Percentiles rank a stretch among this genome's conserved stretches.
These are phyloP conservation scores for Wilhelminamyces savonicus DNA, from an alignment of 805 yeast species.

Conservation along the genomic window DNA sequence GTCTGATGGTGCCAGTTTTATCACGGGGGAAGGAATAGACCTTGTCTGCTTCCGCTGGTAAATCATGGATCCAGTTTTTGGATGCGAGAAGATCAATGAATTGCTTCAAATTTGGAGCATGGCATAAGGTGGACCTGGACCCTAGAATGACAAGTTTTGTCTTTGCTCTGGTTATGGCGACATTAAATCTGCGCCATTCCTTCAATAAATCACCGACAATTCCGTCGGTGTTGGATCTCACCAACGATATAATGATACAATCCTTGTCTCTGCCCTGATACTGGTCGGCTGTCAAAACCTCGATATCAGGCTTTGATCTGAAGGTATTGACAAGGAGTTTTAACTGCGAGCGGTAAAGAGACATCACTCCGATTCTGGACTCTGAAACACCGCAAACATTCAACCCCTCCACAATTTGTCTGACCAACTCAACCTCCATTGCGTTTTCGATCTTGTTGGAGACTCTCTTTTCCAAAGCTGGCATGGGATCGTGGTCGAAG, in stretches of 20 bases:
- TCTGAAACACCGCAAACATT: slow-evolving; percentile 53
- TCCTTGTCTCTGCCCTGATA: slow-evolving; percentile 96
- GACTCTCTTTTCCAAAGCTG: slow-evolving; percentile 46
- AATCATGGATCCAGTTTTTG: slow-evolving; percentile 58
- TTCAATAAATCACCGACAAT: slow-evolving; percentile 71
- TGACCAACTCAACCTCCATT: slow-evolving; percentile 62
- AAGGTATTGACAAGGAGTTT: slow-evolving; percentile 17
- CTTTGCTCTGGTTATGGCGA: slow-evolving; percentile 87
- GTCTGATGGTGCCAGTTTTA: neutral
- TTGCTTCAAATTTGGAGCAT: slow-evolving; percentile 45
- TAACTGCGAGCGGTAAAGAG: slow-evolving; percentile 78
- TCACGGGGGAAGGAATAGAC: too few species aligned
- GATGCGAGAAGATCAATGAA: slow-evolving; percentile 54
- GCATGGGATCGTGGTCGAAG: slow-evolving; percentile 67
- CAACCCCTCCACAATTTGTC: slow-evolving; percentile 56
- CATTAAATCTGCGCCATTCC: slow-evolving; percentile 92
- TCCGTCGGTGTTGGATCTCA: slow-evolving; percentile 63
- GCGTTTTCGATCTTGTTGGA: slow-evolving; percentile 71
- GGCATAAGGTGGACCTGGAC: slow-evolving; percentile 55
- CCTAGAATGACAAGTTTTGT: slow-evolving; percentile 82
- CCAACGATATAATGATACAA: slow-evolving; percentile 83
- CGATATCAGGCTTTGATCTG: slow-evolving; percentile 42
- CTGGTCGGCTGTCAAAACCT: slow-evolving; percentile 87
- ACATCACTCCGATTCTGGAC: slow-evolving; percentile 73
- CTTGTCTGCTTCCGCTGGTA: slow-evolving; percentile 40